These are phyloP conservation scores for Diaporthe ilicicola DNA, from an alignment of 2,329 filamentous ascomycete species.

Conservation along the genomic window DNA sequence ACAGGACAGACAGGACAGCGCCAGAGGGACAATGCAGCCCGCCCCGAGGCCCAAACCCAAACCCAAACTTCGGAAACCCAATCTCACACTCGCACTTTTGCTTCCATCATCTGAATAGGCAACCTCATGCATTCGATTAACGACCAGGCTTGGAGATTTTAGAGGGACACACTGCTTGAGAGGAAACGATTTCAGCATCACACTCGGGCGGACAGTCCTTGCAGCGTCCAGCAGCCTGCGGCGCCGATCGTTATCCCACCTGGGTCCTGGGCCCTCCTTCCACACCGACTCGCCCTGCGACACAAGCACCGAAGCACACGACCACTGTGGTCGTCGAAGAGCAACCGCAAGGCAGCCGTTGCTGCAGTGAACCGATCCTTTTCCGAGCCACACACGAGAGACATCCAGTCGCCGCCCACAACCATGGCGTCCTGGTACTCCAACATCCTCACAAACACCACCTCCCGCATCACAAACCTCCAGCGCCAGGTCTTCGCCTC, in stretches of 20 bases:
- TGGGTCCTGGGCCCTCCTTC: slow-evolving; percentile 4
- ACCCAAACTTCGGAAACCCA: slow-evolving; percentile 20
- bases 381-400: neutral
- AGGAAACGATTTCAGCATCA: neutral
- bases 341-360: slow-evolving; percentile 11
- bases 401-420: slow-evolving; percentile 25
- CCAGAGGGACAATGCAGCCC: slow-evolving; percentile 8
- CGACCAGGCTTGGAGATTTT: neutral
- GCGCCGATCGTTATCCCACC: slow-evolving; percentile 22
- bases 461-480: slow-evolving; percentile 72
- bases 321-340: slow-evolving; percentile 5
- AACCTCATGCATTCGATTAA: neutral
- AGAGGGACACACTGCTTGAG: neutral
- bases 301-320: neutral
- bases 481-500: slow-evolving; percentile 54
- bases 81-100: slow-evolving; percentile 12
- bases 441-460: slow-evolving; percentile 72
- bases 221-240: neutral
- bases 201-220: neutral
- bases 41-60: neutral
- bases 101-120: neutral
- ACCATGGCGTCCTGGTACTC: slow-evolving; percentile 84
- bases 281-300: slow-evolving; percentile 21
- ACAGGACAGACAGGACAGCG: slow-evolving; percentile 12
- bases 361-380: slow-evolving; percentile 5